Base-by-base conservation (phyloP, 139 green algal genomes). In the Diplosphaera chodatii region DNA sequence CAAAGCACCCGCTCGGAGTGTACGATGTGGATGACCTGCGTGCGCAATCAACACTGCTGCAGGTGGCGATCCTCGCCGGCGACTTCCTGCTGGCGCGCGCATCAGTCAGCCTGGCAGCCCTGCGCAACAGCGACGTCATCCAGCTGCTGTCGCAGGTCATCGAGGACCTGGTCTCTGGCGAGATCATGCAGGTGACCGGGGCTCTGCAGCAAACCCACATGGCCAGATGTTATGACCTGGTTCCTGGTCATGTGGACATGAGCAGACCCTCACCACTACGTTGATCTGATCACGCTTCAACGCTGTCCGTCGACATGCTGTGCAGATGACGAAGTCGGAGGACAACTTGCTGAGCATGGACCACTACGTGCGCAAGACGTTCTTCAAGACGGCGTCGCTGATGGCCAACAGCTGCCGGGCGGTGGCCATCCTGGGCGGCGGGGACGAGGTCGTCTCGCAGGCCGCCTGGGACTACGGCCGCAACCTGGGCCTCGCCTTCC, bases 51-150 rank as follows among this genome's bases (percentile, higher is more conserved):
- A n/a, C n/a, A n/a, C n/a, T n/a, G n/a, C n/a, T 20, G 0, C 73
- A 92, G 88, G 79, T 96, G 27, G 94, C 96, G 40, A 97, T 99
- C 41, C 85, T 99, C 40, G 95, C 91, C 6, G 96, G 96, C 1
- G 96, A 99, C 80, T 99, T 99, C 71, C 77, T 99, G 64, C 85
- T 99, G 32, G 96, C 96, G 18, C 76, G 95, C 1, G 94, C 95
- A 2, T 96, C 89, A 1, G 89, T 98, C 16, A 87, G 89, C 15
- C 86, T 99, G 25, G 96, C 95, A 1, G 80, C 87, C 0, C 82
- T 99, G 76, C 82, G 82, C 21, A 91, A 98, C 79, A 85, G 81
- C 1, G 83, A 94, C 68, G 86, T 93, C 13, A 89, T 98, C 63
- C 87, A 91, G 80, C 86, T 98, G 56, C 88, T 99, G 82, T 85